phyloP scores from a whole-genome alignment of 257 asterid species.

The Knoxia roxburghii region DNA sequence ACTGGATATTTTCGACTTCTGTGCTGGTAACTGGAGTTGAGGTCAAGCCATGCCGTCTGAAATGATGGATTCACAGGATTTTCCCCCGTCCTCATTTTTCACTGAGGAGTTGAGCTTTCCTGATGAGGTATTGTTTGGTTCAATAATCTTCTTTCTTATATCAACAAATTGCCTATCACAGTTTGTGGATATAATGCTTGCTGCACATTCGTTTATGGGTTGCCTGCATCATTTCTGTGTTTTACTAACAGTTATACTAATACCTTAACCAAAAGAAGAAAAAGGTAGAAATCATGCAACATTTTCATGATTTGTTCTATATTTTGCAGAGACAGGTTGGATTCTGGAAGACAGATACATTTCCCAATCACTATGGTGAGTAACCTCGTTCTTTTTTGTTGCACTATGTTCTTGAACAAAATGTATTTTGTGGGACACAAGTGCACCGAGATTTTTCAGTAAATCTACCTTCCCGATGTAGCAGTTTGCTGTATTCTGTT shows the following conservation, averaged over 20 bases:
- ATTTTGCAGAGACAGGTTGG: constrained; percentile 65
- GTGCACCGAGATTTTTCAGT: neutral
- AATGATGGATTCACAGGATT: constrained; percentile 53
- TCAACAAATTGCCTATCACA: too few species aligned
- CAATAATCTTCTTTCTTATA: too few species aligned
- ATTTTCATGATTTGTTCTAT: constrained; percentile 22
- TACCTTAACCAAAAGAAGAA: neutral
- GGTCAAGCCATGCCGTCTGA: constrained; percentile 36
- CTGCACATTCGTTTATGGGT: neutral
- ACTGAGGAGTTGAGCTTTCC: constrained; percentile 52
- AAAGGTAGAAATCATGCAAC: neutral
- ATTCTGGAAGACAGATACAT: constrained; percentile 54
- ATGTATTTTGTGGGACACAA: neutral
- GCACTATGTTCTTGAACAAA: neutral
- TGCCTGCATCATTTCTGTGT: neutral
- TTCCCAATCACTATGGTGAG: constrained; percentile 65
- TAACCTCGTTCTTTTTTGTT: constrained; percentile 17
- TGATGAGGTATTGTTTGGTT: constrained; percentile 54
- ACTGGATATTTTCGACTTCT: constrained; percentile 9
- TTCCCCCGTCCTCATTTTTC: constrained; percentile 70
- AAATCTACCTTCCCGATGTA: too few species aligned
- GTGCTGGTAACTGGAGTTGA: constrained; percentile 22
- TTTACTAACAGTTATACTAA: neutral
- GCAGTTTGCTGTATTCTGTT: neutral
- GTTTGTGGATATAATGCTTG: neutral